Evolutionary conservation across 768 basidiomycete species (phyloP), one percentile per base, ranked within the genome.

Genomic region (Collybiopsis luxurians): DNA sequence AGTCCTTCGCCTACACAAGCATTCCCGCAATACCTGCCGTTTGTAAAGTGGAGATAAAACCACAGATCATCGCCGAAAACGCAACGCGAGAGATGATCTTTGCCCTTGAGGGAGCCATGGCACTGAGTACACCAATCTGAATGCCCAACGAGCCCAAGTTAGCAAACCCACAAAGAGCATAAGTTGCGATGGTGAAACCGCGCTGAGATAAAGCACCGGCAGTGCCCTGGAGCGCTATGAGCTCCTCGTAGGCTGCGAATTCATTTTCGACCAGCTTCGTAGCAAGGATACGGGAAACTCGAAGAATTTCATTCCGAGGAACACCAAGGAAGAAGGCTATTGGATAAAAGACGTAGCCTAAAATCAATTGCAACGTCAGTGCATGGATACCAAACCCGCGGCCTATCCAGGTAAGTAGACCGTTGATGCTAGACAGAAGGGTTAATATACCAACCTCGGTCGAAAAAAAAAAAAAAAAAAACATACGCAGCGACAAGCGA

Each of bases 111-210:
- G 89, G 88, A 21, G 88, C 89, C 26, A 90, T 76, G 23, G 86
- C 84, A 46, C 78, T 75, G 48, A 90, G 75, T 66, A 90, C 89
- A 65, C 89, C 89, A 58, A 90, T 83, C 69, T 94, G 90, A 62
- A 95, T 92, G 65, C 93, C 94, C 24, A 94, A 75, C 6, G 90
- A 90, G 55, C 88, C 84, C 44, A 92, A 75, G 68, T 95, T 95
- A 58, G 91, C 91, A 66, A 96, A 96, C 10, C 95, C 95, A 70
- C 92, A 95, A 15, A 95, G 84, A 15, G 89, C 87, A 68, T 95
- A 96, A 31, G 88, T 85, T 13, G 89, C 85, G 62, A 95, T 94
- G 52, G 87, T 89, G 72, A 78, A 93, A 21, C 85, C 90, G 56
- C 89, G 90, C 28, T 71, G 76, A 21, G 85, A 85, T 50, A 94